Conservation (phyloP, 176 grass and related monocot species). For the Bromus sterilis region DNA sequence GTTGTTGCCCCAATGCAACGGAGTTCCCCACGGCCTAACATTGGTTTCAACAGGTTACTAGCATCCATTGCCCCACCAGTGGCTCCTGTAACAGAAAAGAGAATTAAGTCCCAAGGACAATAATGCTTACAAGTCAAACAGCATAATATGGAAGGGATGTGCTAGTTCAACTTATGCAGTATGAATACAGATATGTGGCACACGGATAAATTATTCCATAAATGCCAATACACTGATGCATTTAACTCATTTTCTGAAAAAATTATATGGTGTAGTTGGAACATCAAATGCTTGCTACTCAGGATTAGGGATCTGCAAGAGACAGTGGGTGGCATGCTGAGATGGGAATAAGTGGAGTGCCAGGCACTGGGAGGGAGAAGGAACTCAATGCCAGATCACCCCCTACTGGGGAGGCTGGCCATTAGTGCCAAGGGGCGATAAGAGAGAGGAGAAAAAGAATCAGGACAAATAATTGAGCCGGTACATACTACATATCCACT, state of each 20-base stretch:
- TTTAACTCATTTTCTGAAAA: neutral
- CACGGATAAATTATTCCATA: neutral
- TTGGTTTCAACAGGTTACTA: slow-evolving; percentile 86
- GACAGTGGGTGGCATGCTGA: neutral
- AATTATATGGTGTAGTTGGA: neutral
- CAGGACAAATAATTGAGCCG: neutral
- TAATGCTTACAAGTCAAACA: neutral
- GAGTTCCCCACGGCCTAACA: slow-evolving; percentile 85
- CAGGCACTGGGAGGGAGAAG: neutral
- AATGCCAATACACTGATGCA: neutral
- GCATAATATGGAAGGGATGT: neutral
- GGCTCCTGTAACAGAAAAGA: slow-evolving; percentile 45
- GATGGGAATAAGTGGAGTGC: neutral
- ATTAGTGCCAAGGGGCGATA: neutral
- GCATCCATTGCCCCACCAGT: slow-evolving; percentile 88
- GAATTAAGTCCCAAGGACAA: neutral
- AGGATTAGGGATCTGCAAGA: neutral
- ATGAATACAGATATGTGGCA: neutral
- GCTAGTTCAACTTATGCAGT: neutral
- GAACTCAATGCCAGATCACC: neutral
- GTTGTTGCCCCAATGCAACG: slow-evolving; percentile 96
- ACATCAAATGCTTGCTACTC: neutral
- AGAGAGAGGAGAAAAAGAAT: neutral
- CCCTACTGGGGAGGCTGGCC: neutral
- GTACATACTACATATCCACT: neutral